Base-by-base conservation (phyloP, 768 basidiomycete genomes). In the Xanthoconium stramineum region DNA sequence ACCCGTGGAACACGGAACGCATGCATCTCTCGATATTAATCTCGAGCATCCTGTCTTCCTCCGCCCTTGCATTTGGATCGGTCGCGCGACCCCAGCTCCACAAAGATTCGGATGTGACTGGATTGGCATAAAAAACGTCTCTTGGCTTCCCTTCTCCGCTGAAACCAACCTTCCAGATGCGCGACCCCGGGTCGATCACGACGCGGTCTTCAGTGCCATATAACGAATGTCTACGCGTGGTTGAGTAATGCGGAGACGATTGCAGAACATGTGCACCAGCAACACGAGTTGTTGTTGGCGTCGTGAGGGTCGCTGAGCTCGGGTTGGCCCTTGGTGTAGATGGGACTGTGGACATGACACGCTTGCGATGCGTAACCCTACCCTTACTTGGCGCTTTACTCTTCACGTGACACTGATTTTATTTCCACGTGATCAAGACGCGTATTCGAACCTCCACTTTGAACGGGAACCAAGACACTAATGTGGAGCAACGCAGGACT, bases 161-260 rank as follows among this genome's bases (percentile, higher is more conserved):
- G 76, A 98, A 98, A 3, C 97, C 97, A 12, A 95, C 91, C 75
- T 95, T 97, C 95, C 96, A 98, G 57, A 94, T 81, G 51, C 88
- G 80, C 45, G 91, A 94, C 19, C 97, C 97, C 24, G 94, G 88
- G 71, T 99, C 97, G 60, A 99, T 89, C 54, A 99, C 83, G 40
- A 98, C 83, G 45, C 96, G 82, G 73, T 98, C 97, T 68, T 99
- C 97, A 8, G 91, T 93, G 29, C 97, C 97, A 74, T 99, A 99
- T 9, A 98, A 75, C 1, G 94, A 96, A 69, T 98, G 96, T 52
- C 94, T 79, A 45, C 93, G 79, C 2, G 89, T 90, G 11, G 91
- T 92, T 12, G 85, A 72, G 69, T 94, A 94, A 62, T 93, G 90
- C 0, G 91, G 92, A 17, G 92, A 91, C 3, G 87, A 72, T 57